Evolutionary conservation across 2,329 filamentous ascomycete species (phyloP), one percentile per base, ranked within the genome.

Genomic region (Ceratocystis papillata): DNA sequence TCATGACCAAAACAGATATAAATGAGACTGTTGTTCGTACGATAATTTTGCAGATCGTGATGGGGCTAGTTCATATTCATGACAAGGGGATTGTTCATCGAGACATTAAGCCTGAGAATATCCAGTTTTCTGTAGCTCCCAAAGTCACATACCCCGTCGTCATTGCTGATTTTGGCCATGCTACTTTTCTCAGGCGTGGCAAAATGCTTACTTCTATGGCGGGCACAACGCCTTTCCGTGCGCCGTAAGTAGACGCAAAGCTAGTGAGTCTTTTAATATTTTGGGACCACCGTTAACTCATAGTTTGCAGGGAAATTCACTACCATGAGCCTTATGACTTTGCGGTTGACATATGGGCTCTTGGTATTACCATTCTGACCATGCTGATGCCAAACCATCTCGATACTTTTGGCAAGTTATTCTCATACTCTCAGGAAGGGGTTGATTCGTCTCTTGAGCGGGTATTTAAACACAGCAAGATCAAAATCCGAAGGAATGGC

Each of bases 71-170:
- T 1, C 81, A 81, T 69, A 75, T 83, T 5, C 81, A 83, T 68
- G 69, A 70, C n/a, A 79, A 79, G 53, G 76, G 77, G 0, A 75
- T 83, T 5, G 76, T 79, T 0, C 81, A 83, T 70, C 77, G 81
- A 1, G 81, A 83, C 65, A 72, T 83, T 37, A 83, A 83, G 68
- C 79, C 78, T 0, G 80, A 82, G 69, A 83, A 83, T 50, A 75
- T 83, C 2, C 76, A 83, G 10, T 74, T 81, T 65, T 77, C 77
- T 0, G 76, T 76, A 15, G 79, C 78, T 1, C 78, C 79, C 0
- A 76, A 74, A 30, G 72, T 76, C 10, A 72, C 73, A 1, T 77
- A 78, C 63, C 75, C 80, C 7, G 73, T 83, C 2, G 78, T 80
- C 68, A 74, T 83, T 10, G 78, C 80, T 0, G 81, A 83, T 68